Conservation (phyloP, 305 asterid genomes). For the Rubia tinctorum region DNA sequence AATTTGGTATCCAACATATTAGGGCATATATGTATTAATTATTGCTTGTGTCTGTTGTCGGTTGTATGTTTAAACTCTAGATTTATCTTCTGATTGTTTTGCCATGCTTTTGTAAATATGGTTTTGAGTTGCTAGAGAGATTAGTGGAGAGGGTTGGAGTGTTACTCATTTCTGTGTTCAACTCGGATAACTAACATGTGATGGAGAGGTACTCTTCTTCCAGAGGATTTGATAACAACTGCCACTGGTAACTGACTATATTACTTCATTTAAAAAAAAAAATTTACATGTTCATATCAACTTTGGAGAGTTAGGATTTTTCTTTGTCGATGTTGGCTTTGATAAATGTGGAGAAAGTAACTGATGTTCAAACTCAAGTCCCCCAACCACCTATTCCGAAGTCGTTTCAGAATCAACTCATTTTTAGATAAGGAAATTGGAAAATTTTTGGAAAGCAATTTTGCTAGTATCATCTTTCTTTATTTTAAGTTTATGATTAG, state of each 20-base stretch:
- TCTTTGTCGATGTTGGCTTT: not conserved
- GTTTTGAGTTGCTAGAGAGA: not conserved
- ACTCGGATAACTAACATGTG: not conserved
- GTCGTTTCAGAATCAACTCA: not conserved
- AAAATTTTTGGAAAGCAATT: not conserved
- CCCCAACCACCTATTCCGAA: not conserved
- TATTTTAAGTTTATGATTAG: not conserved
- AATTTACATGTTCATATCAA: not conserved
- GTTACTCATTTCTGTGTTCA: not conserved
- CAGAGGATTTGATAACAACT: not conserved
- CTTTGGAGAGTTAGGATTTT: not conserved
- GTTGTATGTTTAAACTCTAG: not conserved
- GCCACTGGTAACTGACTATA: not conserved
- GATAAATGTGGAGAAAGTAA: not conserved
- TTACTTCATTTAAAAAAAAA: too few species aligned
- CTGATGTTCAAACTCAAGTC: not conserved
- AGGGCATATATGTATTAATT: not conserved
- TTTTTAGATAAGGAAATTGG: not conserved
- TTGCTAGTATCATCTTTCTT: not conserved
- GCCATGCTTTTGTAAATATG: not conserved
- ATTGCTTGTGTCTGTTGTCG: not conserved
- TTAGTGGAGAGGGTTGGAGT: conserved; percentile 3
- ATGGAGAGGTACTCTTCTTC: not conserved
- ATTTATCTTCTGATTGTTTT: not conserved
- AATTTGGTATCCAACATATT: conserved; percentile 5